Evolutionary conservation across 495 filamentous ascomycete genomes (phyloP).

Genomic region (Lophiotrema nucula): DNA sequence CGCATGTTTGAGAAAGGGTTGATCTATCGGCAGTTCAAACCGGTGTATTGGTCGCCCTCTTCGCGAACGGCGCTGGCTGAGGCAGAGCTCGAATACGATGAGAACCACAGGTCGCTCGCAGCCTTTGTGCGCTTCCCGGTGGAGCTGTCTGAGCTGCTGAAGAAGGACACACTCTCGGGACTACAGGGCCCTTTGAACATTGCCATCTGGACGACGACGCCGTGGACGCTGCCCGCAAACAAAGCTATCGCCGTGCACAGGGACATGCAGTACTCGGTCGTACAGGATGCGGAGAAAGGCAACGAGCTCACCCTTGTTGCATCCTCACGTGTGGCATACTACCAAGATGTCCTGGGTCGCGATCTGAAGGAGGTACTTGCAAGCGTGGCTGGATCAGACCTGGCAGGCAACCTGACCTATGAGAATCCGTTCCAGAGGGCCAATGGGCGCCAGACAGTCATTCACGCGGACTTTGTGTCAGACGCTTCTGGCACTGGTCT

Average conservation of each 20-base stretch:
- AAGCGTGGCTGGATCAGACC: conserved; percentile 61
- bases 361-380: conserved; percentile 50
- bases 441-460: conserved; percentile 60
- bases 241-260: conserved; percentile 76
- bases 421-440: conserved; percentile 59
- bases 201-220: conserved; percentile 96
- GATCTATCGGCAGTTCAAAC: conserved; percentile 84
- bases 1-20: conserved; percentile 78
- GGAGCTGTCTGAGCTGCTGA: conserved; percentile 50
- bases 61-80: conserved; percentile 89
- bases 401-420: conserved; percentile 64
- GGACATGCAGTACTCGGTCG: conserved; percentile 69
- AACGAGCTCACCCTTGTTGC: conserved; percentile 16
- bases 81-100: conserved; percentile 92
- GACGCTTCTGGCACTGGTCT: conserved; percentile 84
- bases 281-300: conserved; percentile 49
- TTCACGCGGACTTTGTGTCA: conserved; percentile 83
- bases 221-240: conserved; percentile 96
- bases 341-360: conserved; percentile 10
- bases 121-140: conserved; percentile 82
- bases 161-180: conserved; percentile 41
- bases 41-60: conserved; percentile 95
- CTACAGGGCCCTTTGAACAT: conserved; percentile 55
- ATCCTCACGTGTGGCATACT: conserved; percentile 21
- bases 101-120: conserved; percentile 74